These are phyloP conservation scores for Hypoxylon sp. DNA, from an alignment of 2,329 filamentous ascomycete species.

Conservation along the genomic window DNA sequence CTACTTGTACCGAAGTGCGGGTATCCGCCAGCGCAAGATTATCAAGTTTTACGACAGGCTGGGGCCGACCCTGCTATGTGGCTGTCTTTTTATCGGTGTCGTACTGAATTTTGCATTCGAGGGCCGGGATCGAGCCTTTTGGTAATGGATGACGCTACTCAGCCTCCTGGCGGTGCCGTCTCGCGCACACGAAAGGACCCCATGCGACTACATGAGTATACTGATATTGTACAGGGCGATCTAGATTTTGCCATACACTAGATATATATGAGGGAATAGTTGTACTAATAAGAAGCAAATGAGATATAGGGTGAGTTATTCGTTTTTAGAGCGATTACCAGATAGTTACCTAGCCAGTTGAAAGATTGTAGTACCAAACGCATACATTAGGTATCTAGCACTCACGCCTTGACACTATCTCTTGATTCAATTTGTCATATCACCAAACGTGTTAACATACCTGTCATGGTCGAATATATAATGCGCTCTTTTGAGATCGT, in stretches of 20 bases:
- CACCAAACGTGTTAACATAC: background rate
- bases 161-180: too few relatives aligned
- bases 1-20: conserved; percentile 88
- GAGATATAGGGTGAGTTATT: background rate
- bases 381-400: background rate
- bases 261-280: background rate
- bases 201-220: too few relatives aligned
- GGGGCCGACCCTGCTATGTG: conserved; percentile 83
- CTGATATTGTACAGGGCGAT: conserved; percentile 3
- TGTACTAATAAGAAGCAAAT: conserved; percentile 11
- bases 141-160: conserved; percentile 53
- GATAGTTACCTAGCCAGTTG: background rate
- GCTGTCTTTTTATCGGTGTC: conserved; percentile 78
- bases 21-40: conserved; percentile 85
- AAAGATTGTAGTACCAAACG: background rate
- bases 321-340: background rate
- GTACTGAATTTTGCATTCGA: conserved; percentile 84
- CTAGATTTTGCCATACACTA: background rate
- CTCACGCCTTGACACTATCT: background rate
- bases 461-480: conserved; percentile 4
- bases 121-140: conserved; percentile 69
- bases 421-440: background rate
- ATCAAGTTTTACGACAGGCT: conserved; percentile 91
- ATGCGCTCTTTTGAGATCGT: background rate
- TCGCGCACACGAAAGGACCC: background rate